Percentiles rank a stretch among this genome's conserved stretches.
phyloP scores from a whole-genome alignment of 306 rosid species.

The Sesbania bispinosa region DNA sequence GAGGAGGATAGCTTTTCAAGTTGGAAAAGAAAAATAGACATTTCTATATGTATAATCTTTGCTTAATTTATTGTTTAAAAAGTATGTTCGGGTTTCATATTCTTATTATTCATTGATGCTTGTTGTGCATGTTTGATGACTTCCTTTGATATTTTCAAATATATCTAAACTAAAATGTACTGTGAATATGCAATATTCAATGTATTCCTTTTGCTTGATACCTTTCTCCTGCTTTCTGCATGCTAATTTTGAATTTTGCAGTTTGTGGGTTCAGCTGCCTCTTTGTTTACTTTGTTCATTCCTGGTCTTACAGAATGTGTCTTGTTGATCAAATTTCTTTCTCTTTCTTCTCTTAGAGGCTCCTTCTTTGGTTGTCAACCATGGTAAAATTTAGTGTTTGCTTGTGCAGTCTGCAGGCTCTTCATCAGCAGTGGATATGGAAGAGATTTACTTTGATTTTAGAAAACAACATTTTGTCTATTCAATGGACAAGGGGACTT shows the following conservation, averaged over 20 bases:
- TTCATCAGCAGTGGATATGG: constrained; percentile 45
- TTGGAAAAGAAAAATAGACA: constrained; percentile 12
- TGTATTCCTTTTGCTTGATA: constrained; percentile 7
- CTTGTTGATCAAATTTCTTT: background rate
- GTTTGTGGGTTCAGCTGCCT: background rate
- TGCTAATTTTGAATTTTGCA: background rate
- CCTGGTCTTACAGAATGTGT: background rate
- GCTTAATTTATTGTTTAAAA: background rate
- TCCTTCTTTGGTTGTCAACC: constrained; percentile 14
- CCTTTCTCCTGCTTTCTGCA: background rate
- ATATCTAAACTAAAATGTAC: background rate
- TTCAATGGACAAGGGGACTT: constrained; percentile 69
- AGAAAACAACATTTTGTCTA: constrained; percentile 84
- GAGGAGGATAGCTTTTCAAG: constrained; percentile 1
- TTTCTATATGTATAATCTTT: background rate
- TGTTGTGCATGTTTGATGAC: background rate
- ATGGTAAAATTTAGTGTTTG: constrained; percentile 26
- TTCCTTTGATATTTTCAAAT: background rate
- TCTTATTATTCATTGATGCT: background rate
- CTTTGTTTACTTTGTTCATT: constrained; percentile 18
- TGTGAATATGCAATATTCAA: background rate
- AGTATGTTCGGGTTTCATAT: background rate
- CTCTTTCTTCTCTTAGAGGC: background rate
- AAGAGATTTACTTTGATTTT: constrained; percentile 93
- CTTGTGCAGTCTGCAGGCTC: constrained; percentile 67